Percentiles rank a stretch among this genome's conserved stretches.
Evolutionary conservation across 768 basidiomycete genomes (phyloP).

Genomic region (Dendrothele bispora): DNA sequence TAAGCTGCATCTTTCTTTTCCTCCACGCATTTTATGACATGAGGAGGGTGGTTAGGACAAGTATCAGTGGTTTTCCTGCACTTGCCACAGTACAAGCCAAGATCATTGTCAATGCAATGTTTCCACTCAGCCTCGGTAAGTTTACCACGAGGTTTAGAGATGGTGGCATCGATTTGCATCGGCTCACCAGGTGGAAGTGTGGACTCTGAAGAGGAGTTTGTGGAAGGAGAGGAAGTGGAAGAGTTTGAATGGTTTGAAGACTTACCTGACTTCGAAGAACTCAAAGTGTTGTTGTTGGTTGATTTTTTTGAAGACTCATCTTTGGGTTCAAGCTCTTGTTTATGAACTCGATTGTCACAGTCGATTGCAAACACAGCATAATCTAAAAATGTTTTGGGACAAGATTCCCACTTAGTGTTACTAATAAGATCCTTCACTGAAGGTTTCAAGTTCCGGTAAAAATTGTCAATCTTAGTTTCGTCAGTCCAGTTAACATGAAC

Average conservation of each 20-base stretch:
- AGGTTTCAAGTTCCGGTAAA: constrained; percentile 27
- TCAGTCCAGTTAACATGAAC: constrained; percentile 28
- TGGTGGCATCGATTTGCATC: constrained; percentile 1
- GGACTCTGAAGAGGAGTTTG: neutral
- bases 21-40: neutral
- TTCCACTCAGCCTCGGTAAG: neutral
- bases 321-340: neutral
- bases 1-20: constrained; percentile 12
- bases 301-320: neutral
- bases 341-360: neutral
- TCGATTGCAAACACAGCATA: constrained; percentile 19
- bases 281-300: neutral
- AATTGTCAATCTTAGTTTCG: constrained; percentile 31
- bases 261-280: no score
- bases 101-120: neutral
- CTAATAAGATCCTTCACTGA: constrained; percentile 19
- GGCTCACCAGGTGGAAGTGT: neutral
- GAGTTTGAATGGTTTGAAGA: no score
- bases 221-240: neutral
- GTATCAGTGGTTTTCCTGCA: neutral
- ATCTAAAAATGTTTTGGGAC: constrained; percentile 14
- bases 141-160: neutral
- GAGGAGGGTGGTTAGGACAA: neutral
- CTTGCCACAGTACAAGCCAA: neutral
- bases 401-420: constrained; percentile 14